Base-by-base conservation (phyloP, 2,329 filamentous ascomycete species). In the Thielaviopsis euricoi region DNA sequence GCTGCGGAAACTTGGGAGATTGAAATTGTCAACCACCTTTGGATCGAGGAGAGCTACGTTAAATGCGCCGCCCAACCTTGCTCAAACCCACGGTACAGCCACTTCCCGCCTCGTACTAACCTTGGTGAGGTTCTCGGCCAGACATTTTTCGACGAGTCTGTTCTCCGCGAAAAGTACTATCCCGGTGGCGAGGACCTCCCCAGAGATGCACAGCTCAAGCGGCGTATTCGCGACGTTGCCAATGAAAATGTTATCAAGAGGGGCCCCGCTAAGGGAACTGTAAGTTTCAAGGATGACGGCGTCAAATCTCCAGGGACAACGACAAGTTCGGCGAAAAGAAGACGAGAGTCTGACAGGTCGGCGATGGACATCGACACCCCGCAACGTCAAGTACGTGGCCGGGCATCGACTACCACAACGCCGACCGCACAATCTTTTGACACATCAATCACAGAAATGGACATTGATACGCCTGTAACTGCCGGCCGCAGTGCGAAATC, bases 11-110 rank as follows among this genome's bases (percentile, higher is more conserved):
- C 97, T 71, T 98, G 93, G 93, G 85, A 86, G 56, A 84, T 97
- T 57, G 75, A 89, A 58, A 85, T 95, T 64, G 75, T 95, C 64
- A 98, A 97, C 68, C 93, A 98, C 67, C 76, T 98, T 0, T 98
- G 93, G 93, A 78, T 98, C 52, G 93, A 98, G 69, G 93, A 98
- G 67, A 94, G 89, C 70, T 98, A 97, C 67, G 89, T 91, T 1
- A 89, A 86, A 67, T 95, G 89, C 73, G 79, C 86, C 66, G 74
- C 85, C 59, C 85, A 88, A 67, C 80, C 81, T 0, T 72, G 90
- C 22, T 85, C 86, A 3, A 80, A 87, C 55, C 75, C 79, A 9
- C 84, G 85, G 62, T 98, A 95, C 67, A 88, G 80, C 0, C 84
- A 89, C 66, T 98, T 97, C 63, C 93, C 93, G 17, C 78, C 79